Base-by-base conservation (phyloP, 768 basidiomycete species). In the Butyriboletus loyo region DNA sequence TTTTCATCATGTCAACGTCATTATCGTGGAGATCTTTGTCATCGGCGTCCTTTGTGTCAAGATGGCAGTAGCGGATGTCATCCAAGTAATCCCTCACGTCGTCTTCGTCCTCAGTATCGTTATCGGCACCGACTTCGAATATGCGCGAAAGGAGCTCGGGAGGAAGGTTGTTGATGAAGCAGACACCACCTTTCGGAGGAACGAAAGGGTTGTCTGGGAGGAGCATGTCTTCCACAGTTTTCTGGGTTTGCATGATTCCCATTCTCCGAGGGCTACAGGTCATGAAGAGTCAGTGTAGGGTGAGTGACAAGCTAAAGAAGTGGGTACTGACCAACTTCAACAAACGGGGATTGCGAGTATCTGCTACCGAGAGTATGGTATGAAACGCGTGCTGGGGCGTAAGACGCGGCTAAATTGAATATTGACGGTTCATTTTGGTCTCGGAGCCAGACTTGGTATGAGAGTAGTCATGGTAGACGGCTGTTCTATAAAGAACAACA, bases 131-230 rank as follows among this genome's bases (percentile, higher is more conserved):
- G 10, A 77, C 55, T 11, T 73, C 65, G 57, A 84, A 85, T 50
- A 85, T 79, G 53, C 77, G 73, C 1, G 76, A 78, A 7, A 85
- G 74, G 24, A 85, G 69, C 59, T 85, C 83, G 17, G 76, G 75
- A 2, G 83, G 82, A 15, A 84, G 74, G 34, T 71, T 66, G 50
- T 83, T 79, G 31, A 84, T 72, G 1, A 75, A 78, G 55, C 81
- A 83, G 45, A 50, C 31, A 25, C 49, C 53, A 2, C 74, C 72
- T 22, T 64, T 65, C 0, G 79, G 79, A 11, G 81, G 77, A 25
- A 75, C 62, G 50, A 72, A 81, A 1, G 77, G 81, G 51, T 81
- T 81, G 59, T 79, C 74, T 27, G 60, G 55, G 31, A 78, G 71
- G 10, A 64, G 64, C 17, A 6, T 37, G 15, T 49, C 42, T 25